phyloP scores from a whole-genome alignment of 495 filamentous ascomycete species.

The Letharia lupina region DNA sequence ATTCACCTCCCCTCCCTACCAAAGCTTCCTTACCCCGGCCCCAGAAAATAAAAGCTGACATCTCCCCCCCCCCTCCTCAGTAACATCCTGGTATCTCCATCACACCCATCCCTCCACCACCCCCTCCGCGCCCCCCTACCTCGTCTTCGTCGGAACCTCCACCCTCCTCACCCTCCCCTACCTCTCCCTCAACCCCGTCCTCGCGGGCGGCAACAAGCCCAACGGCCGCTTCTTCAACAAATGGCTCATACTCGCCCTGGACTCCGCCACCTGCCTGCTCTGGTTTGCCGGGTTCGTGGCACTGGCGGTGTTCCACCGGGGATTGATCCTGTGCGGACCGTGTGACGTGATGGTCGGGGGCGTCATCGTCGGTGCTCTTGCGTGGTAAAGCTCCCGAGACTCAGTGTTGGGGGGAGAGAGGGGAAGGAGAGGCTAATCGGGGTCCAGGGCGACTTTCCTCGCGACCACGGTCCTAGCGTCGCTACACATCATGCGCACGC shows the following conservation, averaged over 20 bases:
- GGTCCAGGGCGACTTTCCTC: constrained; percentile 42
- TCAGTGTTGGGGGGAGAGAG: neutral
- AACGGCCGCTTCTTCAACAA: constrained; percentile 20
- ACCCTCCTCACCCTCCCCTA: constrained; percentile 60
- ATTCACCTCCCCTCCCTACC: constrained; percentile 24
- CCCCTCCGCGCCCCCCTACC: constrained; percentile 53
- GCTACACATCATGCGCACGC: constrained; percentile 30
- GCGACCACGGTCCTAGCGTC: constrained; percentile 39
- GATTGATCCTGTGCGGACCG: constrained; percentile 33
- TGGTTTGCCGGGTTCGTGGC: constrained; percentile 84
- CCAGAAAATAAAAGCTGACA: neutral
- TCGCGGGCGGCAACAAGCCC: constrained; percentile 52
- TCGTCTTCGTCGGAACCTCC: constrained; percentile 68
- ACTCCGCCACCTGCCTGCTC: constrained; percentile 69
- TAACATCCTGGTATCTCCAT: constrained; percentile 29
- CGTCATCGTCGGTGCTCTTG: constrained; percentile 47
- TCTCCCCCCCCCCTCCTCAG: constrained; percentile 17
- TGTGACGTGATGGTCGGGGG: constrained; percentile 46
- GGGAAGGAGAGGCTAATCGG: neutral
- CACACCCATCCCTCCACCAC: constrained; percentile 34
- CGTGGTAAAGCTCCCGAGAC: constrained; percentile 38
- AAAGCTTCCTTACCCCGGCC: neutral
- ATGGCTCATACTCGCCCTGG: constrained; percentile 50
- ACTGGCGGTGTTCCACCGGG: constrained; percentile 50
- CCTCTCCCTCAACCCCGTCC: constrained; percentile 54